Evolutionary conservation across 805 yeast species (phyloP).

Genomic region (Starmerella etchellsii): DNA sequence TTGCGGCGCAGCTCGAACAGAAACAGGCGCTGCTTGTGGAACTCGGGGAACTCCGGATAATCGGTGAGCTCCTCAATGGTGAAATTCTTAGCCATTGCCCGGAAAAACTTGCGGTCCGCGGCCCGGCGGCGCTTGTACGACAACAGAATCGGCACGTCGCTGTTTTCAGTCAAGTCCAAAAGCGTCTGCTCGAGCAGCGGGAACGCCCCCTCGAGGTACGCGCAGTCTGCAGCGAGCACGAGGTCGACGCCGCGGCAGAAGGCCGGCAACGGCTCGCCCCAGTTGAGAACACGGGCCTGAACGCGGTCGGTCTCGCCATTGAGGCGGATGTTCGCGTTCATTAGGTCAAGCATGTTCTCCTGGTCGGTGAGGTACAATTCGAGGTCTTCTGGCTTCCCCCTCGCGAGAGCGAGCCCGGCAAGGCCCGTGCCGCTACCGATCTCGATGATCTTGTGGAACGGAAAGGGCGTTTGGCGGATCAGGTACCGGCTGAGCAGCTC

Average conservation of each 20-base stretch:
- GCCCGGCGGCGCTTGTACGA: slow-evolving; percentile 43
- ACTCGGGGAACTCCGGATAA: slow-evolving; percentile 23
- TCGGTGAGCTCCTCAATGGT: slow-evolving; percentile 23
- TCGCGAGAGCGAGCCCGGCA: slow-evolving; percentile 34
- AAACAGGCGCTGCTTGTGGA: slow-evolving; percentile 31
- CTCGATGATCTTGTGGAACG: slow-evolving; percentile 32
- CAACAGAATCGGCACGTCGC: slow-evolving; percentile 36
- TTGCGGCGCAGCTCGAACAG: too few species aligned
- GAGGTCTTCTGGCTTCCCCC: slow-evolving; percentile 24
- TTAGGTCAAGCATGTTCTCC: slow-evolving; percentile 34
- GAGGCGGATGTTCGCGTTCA: slow-evolving; percentile 34
- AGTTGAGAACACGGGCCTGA: slow-evolving; percentile 33
- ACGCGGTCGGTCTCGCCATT: slow-evolving; percentile 32
- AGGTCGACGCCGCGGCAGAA: slow-evolving; percentile 32
- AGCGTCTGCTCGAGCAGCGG: slow-evolving; percentile 40
- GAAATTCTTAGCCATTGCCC: slow-evolving; percentile 26
- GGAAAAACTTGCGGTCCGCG: slow-evolving; percentile 31
- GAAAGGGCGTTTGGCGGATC: slow-evolving; percentile 21
- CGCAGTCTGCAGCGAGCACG: slow-evolving; percentile 49
- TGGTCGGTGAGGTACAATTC: slow-evolving; percentile 40
- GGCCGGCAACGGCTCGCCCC: slow-evolving; percentile 35
- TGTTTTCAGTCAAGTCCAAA: slow-evolving; percentile 31
- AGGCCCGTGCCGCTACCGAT: slow-evolving; percentile 50
- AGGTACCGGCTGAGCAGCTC: slow-evolving; percentile 39
- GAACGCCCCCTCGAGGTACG: slow-evolving; percentile 42